Evolutionary conservation across 2,329 filamentous ascomycete genomes (phyloP).

Genomic region (Colletotrichum viniferum): DNA sequence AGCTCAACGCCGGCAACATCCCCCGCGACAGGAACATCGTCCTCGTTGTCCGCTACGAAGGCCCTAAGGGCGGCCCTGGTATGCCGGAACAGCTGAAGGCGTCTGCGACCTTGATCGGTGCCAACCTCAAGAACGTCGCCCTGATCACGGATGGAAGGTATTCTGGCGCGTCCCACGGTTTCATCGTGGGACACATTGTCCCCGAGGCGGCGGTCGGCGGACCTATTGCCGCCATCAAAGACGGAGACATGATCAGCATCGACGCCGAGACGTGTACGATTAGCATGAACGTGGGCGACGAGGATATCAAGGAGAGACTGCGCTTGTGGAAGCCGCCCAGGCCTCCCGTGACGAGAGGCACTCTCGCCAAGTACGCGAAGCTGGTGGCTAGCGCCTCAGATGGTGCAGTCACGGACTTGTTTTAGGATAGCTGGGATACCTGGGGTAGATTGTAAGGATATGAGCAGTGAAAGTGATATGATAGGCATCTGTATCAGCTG

Average conservation of each 20-base stretch:
- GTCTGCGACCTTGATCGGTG: slow-evolving; percentile 89
- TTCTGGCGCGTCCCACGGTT: slow-evolving; percentile 85
- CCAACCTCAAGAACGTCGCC: slow-evolving; percentile 83
- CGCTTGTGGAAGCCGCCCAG: slow-evolving; percentile 73
- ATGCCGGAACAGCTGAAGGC: slow-evolving; percentile 97
- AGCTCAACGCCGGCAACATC: slow-evolving; percentile 72
- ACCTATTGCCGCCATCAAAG: slow-evolving; percentile 79
- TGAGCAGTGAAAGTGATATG: neutral
- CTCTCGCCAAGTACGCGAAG: slow-evolving; percentile 86
- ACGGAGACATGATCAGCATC: slow-evolving; percentile 86
- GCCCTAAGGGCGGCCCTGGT: slow-evolving; percentile 89
- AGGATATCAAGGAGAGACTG: slow-evolving; percentile 70
- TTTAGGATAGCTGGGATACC: neutral
- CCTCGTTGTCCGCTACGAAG: slow-evolving; percentile 92
- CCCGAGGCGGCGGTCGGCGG: slow-evolving; percentile 90
- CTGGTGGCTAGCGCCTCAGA: slow-evolving; percentile 91
- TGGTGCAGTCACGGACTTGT: slow-evolving; percentile 81
- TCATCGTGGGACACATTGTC: slow-evolving; percentile 91
- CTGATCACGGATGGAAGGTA: slow-evolving; percentile 93
- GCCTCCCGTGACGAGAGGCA: slow-evolving; percentile 78
- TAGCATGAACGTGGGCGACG: slow-evolving; percentile 66
- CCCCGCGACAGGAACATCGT: slow-evolving; percentile 75
- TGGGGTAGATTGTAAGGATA: neutral
- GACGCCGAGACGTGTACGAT: slow-evolving; percentile 81
- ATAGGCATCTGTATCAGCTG: neutral